These are phyloP conservation scores for Margaritispora aquatica DNA, from an alignment of 495 filamentous ascomycete species.

Conservation along the genomic window DNA sequence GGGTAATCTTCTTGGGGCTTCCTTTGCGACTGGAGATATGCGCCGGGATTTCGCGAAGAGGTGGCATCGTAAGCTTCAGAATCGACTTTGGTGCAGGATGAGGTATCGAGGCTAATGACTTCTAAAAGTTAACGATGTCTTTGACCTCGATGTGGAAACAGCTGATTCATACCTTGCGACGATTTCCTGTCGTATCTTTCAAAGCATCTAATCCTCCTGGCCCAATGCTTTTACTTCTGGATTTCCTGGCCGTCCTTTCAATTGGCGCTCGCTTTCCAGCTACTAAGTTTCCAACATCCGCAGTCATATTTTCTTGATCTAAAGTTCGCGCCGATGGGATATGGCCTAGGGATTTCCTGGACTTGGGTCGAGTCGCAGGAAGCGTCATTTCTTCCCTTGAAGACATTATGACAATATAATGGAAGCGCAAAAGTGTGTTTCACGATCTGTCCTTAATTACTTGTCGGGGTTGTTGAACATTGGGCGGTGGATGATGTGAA, in stretches of 20 bases:
- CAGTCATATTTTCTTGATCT: conserved; percentile 70
- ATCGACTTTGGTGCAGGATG: conserved; percentile 64
- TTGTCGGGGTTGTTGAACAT: not conserved
- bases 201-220: conserved; percentile 82
- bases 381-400: conserved; percentile 38
- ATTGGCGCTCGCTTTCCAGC: conserved; percentile 30
- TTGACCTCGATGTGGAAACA: not conserved
- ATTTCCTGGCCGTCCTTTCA: conserved; percentile 57
- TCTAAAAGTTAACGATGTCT: not conserved
- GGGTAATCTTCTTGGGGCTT: conserved; percentile 27
- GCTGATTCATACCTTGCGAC: conserved; percentile 60
- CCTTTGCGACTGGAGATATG: conserved; percentile 18
- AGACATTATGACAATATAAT: conserved; percentile 35
- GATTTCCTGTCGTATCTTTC: conserved; percentile 71
- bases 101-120: conserved; percentile 43
- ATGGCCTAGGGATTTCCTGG: conserved; percentile 74
- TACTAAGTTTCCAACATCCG: conserved; percentile 43
- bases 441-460: conserved; percentile 7
- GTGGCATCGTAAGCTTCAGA: conserved; percentile 73
- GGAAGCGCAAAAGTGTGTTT: too few relatives aligned
- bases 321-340: conserved; percentile 42
- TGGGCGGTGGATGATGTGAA: too few relatives aligned
- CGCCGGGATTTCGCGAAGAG: conserved; percentile 54
- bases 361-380: conserved; percentile 47
- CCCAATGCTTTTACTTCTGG: conserved; percentile 89